A percentile compares a stretch with the other conserved stretches of the same genome.
Evolutionary conservation across 805 yeast species (phyloP).

Genomic region (Saccharomyces paradoxus): DNA sequence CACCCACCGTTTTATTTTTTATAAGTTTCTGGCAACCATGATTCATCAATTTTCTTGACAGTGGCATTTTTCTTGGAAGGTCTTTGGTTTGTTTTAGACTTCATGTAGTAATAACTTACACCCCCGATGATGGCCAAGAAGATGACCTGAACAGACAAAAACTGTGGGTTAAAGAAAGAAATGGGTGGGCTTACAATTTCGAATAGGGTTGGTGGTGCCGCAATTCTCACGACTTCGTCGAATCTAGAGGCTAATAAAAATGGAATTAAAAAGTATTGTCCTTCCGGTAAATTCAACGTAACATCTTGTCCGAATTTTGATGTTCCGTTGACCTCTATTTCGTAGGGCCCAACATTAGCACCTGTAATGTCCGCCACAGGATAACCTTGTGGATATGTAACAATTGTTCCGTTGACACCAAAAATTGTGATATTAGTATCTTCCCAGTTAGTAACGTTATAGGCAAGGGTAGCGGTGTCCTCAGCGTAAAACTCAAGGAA

Average conservation of each 20-base stretch:
- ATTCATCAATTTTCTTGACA: conserved; percentile 29
- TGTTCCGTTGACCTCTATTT: conserved; percentile 42
- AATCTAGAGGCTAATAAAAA: conserved; percentile 45
- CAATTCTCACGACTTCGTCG: conserved; percentile 44
- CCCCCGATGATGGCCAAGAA: conserved; percentile 43
- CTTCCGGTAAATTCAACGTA: conserved; percentile 49
- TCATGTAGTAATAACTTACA: conserved; percentile 36
- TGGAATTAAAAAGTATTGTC: conserved; percentile 53
- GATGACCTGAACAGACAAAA: conserved; percentile 53
- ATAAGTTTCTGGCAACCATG: conserved; percentile 55
- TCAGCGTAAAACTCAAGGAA: conserved; percentile 42
- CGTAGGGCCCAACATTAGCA: conserved; percentile 53
- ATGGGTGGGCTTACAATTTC: conserved; percentile 55
- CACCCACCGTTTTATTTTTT: conserved; percentile 12
- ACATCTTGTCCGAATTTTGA: conserved; percentile 50
- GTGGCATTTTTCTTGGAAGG: background rate
- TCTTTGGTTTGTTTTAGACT: background rate
- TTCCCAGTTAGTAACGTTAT: conserved; percentile 47
- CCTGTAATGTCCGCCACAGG: conserved; percentile 55
- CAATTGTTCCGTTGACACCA: conserved; percentile 63
- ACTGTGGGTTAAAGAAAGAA: conserved; percentile 65
- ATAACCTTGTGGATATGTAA: conserved; percentile 46
- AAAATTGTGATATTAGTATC: conserved; percentile 43
- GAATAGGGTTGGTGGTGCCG: conserved; percentile 50
- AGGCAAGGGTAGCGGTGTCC: conserved; percentile 44